Conservation (phyloP, 768 basidiomycete species). For the Russula virescens region DNA sequence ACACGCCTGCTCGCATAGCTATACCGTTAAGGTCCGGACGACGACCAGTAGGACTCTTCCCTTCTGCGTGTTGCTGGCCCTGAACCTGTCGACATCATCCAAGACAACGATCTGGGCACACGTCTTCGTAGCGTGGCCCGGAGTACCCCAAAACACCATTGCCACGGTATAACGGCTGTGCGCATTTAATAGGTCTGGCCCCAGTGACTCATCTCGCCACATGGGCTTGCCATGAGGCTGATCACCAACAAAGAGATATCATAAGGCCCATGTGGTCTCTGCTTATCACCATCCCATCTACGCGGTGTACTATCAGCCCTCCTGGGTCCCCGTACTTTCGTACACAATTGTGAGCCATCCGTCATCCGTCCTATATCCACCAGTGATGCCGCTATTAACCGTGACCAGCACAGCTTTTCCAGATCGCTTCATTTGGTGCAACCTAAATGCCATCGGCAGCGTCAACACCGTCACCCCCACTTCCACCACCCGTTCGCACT, state of each 20-base stretch:
- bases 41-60: not conserved
- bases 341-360: constrained; percentile 8
- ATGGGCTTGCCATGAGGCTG: constrained; percentile 25
- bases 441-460: constrained; percentile 12
- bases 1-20: too few relatives aligned
- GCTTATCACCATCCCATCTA: constrained; percentile 13
- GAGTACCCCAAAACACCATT: not conserved
- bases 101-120: not conserved
- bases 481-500: constrained; percentile 8
- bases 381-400: not conserved
- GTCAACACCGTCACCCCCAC: constrained; percentile 6
- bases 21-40: not conserved
- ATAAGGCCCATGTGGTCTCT: constrained; percentile 11
- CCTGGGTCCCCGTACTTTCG: constrained; percentile 7
- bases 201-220: constrained; percentile 21
- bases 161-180: not conserved
- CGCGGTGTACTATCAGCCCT: constrained; percentile 8
- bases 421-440: constrained; percentile 4
- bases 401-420: not conserved
- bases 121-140: not conserved
- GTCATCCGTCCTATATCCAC: not conserved
- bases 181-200: constrained; percentile 15
- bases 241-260: constrained; percentile 17
- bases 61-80: not conserved
- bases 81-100: not conserved